Evolutionary conservation across 164 flowering plant genomes (phyloP), one percentile per base, ranked within the genome.

Genomic region (Sedum album): DNA sequence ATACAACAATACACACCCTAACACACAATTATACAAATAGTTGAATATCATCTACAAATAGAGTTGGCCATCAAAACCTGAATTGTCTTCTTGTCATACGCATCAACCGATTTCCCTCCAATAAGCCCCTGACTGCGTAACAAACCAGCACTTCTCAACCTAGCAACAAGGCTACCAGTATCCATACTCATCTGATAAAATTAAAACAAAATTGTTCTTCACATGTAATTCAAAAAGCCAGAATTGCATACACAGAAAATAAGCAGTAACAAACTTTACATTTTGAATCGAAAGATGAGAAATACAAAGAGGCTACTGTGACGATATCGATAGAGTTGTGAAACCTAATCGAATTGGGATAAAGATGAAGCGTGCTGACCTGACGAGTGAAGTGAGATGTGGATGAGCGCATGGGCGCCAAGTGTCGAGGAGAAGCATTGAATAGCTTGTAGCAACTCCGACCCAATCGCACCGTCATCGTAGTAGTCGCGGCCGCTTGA

Each of bases 81-180:
- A 30, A 88, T 61, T 35, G 93, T 87, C 65, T 84, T 90, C 38
- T 82, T 84, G 75, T 86, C 96, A 79, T 90, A 83, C 11, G 97
- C 89, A 68, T 84, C 91, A 62, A 71, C 77, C 98, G 97, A 93
- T 74, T 88, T 93, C 44, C 94, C 96, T 67, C 91, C 97, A 38
- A 91, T 85, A 42, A 93, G 88, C 14, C 91, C 97, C 74, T 89
- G 88, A 41, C 70, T 88, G 41, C 76, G 80, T 6, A 90, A 70
- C 9, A 93, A 71, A 23, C 94, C 91, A 13, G 85, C 74, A 71
- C 69, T 74, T 48, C 49, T 80, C 10, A 93, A 81, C 64, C 74
- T 66, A 73, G 79, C 70, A 62, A 77, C 77, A 72, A 80, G 65
- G 71, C 75, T 76, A 62, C 79, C 60, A 6, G 95, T 74, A 2